Evolutionary conservation across 768 basidiomycete species (phyloP).

Genomic region (Hortiboletus campestris): DNA sequence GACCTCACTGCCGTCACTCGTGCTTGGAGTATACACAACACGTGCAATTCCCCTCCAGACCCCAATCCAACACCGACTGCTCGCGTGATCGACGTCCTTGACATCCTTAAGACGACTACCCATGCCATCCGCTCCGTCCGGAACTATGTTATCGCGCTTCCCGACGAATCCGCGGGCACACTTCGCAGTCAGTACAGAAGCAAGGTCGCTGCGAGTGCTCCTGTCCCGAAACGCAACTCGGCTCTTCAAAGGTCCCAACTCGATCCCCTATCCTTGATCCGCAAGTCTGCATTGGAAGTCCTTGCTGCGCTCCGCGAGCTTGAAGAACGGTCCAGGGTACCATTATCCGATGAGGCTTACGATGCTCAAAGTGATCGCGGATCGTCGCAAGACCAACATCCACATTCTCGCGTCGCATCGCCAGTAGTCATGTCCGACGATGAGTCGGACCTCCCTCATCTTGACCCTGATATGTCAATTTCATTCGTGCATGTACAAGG

Average conservation of each 20-base stretch:
- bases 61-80: slow-evolving; percentile 12
- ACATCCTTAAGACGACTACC: slow-evolving; percentile 74
- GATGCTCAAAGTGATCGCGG: slow-evolving; percentile 74
- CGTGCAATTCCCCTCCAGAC: slow-evolving; percentile 8
- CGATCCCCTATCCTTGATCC: slow-evolving; percentile 67
- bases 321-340: slow-evolving; percentile 75
- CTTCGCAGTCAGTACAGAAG: slow-evolving; percentile 59
- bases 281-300: slow-evolving; percentile 80
- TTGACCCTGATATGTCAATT: slow-evolving; percentile 61
- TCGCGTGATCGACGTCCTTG: slow-evolving; percentile 57
- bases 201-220: slow-evolving; percentile 37
- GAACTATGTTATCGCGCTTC: slow-evolving; percentile 79
- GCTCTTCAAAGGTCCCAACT: slow-evolving; percentile 36
- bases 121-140: slow-evolving; percentile 78
- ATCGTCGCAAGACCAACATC: slow-evolving; percentile 36
- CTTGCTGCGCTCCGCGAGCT: slow-evolving; percentile 74
- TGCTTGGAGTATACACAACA: slow-evolving; percentile 54
- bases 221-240: slow-evolving; percentile 35
- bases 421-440: slow-evolving; percentile 43
- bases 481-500: slow-evolving; percentile 73
- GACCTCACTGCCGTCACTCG: slow-evolving; percentile 64
- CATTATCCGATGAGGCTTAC: slow-evolving; percentile 78
- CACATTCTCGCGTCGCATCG: slow-evolving; percentile 44
- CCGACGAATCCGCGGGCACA: slow-evolving; percentile 64
- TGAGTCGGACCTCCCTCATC: slow-evolving; percentile 26